These are phyloP conservation scores for Globisporangium apiculatum DNA, from an alignment of 352 stramenopile species.

Conservation along the genomic window DNA sequence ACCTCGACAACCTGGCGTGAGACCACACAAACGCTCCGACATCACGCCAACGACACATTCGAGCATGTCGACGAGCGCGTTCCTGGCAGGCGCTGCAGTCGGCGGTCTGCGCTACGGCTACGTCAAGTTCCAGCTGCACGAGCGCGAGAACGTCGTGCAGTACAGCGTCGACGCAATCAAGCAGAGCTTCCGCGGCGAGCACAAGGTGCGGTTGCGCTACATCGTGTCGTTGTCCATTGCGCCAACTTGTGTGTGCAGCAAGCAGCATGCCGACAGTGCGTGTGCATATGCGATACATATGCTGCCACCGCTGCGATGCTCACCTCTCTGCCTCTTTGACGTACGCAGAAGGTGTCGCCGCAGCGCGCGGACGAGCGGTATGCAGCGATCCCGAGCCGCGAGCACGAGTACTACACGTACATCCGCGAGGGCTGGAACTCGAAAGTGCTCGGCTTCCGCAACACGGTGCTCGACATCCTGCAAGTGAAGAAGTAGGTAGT, in stretches of 20 bases:
- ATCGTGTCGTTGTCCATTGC: no score
- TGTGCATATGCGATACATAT: background rate
- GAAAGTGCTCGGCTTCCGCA: slow-evolving; percentile 53
- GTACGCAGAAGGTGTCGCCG: background rate
- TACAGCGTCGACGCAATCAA: slow-evolving; percentile 61
- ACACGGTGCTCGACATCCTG: slow-evolving; percentile 50
- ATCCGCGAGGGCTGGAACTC: slow-evolving; percentile 66
- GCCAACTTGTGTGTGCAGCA: no score
- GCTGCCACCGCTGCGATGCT: background rate
- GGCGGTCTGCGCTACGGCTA: slow-evolving; percentile 59
- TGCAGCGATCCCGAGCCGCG: slow-evolving; percentile 48
- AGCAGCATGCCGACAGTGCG: no score
- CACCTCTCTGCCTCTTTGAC: background rate
- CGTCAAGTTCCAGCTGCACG: slow-evolving; percentile 61
- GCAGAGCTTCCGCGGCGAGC: slow-evolving; percentile 39
- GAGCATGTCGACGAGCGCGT: slow-evolving; percentile 59
- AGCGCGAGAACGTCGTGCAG: slow-evolving; percentile 62
- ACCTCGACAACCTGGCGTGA: background rate
- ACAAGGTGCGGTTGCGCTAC: slow-evolving; percentile 16
- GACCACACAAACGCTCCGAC: background rate
- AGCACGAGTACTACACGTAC: slow-evolving; percentile 82
- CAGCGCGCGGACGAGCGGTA: slow-evolving; percentile 41
- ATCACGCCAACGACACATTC: background rate
- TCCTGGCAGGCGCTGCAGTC: slow-evolving; percentile 54
- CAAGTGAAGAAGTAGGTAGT: slow-evolving; percentile 24